These are phyloP conservation scores for Arthrinium phaeospermum DNA, from an alignment of 2,329 filamentous ascomycete species.

Conservation along the genomic window DNA sequence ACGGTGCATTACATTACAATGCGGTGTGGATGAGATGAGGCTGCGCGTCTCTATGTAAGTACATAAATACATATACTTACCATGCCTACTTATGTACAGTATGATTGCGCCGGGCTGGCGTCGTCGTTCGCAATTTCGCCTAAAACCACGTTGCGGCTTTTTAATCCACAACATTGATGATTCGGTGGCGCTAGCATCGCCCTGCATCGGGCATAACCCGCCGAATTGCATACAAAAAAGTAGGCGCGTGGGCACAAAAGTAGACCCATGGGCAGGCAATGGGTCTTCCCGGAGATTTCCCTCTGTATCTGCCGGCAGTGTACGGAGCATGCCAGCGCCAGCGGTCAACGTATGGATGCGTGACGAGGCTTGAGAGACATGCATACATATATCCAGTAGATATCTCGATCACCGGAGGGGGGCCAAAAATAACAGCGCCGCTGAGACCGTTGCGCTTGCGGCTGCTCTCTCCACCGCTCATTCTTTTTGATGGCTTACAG, in stretches of 20 bases:
- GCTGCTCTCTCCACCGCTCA: not conserved
- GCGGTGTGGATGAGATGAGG: not conserved
- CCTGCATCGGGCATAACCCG: slow-evolving; percentile 13
- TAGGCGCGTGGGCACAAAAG: not conserved
- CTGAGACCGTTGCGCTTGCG: not conserved
- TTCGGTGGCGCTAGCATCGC: not conserved
- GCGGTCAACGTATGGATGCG: not conserved
- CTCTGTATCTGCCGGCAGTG: not conserved
- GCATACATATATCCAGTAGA: not conserved
- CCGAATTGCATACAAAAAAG: not conserved
- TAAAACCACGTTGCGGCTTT: not conserved
- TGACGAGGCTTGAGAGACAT: not conserved
- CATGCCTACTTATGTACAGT: not conserved
- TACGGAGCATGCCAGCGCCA: not conserved
- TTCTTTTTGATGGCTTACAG: slow-evolving; percentile 10
- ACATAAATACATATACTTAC: not conserved
- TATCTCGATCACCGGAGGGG: not conserved
- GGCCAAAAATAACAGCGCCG: not conserved
- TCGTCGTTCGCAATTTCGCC: slow-evolving; percentile 13
- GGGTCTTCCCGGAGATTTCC: slow-evolving; percentile 10
- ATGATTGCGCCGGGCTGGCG: not conserved
- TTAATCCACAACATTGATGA: not conserved
- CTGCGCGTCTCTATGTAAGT: not conserved
- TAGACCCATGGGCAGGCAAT: not conserved
- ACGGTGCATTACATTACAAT: slow-evolving; percentile 2